Conservation (phyloP, 176 grass and related monocot species). For the Eragrostis curvula region DNA sequence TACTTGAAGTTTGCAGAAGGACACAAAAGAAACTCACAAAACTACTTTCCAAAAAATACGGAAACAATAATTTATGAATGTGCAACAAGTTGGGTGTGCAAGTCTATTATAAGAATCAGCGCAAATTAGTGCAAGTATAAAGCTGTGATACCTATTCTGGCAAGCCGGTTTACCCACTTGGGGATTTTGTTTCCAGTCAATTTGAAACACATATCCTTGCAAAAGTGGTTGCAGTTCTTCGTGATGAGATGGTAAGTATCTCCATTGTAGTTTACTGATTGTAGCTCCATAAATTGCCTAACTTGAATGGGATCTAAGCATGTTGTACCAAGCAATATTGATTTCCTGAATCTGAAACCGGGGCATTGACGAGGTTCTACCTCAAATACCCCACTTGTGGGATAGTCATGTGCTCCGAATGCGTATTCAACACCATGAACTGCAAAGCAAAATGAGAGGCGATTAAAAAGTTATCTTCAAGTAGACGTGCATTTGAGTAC, state of each 20-base stretch:
- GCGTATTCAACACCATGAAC: slow-evolving; percentile 98
- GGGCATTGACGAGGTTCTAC: slow-evolving; percentile 91
- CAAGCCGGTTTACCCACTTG: slow-evolving; percentile 95
- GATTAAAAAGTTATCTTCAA: not conserved
- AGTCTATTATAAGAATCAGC: slow-evolving; percentile 6
- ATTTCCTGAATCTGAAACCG: slow-evolving; percentile 93
- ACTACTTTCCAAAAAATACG: slow-evolving; percentile 32
- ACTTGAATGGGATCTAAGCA: slow-evolving; percentile 82
- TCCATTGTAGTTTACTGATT: slow-evolving; percentile 90
- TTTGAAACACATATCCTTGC: slow-evolving; percentile 93
- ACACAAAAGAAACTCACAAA: not conserved
- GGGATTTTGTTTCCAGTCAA: slow-evolving; percentile 84
- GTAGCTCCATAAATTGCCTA: slow-evolving; percentile 91
- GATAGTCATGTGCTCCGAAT: slow-evolving; percentile 96
- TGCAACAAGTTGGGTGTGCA: slow-evolving; percentile 34
- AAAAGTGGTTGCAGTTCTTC: slow-evolving; percentile 99
- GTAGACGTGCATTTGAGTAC: not conserved
- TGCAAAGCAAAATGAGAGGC: slow-evolving; percentile 34
- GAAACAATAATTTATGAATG: slow-evolving; percentile 15
- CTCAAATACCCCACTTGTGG: slow-evolving; percentile 93
- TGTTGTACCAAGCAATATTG: slow-evolving; percentile 91
- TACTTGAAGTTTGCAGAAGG: slow-evolving; percentile 10
- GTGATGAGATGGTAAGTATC: slow-evolving; percentile 92
- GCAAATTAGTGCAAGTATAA: too few relatives aligned
- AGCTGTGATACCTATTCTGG: slow-evolving; percentile 76